These are phyloP conservation scores for Nakaseomyces nivariensis DNA, from an alignment of 1,139 yeast species.

Conservation along the genomic window DNA sequence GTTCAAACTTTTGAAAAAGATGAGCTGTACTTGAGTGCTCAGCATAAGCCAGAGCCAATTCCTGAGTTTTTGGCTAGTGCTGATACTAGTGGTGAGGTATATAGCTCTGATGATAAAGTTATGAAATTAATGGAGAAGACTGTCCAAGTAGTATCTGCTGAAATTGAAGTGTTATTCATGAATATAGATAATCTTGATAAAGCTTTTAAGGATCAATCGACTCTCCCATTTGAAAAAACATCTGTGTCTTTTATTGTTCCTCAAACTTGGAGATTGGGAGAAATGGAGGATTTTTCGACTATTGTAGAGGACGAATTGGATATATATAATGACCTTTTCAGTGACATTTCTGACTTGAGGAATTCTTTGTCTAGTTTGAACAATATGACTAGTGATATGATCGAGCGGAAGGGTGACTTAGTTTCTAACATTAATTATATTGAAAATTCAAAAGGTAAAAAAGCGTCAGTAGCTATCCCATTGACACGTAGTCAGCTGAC, in stretches of 20 bases:
- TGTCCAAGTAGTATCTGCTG: constrained; percentile 34
- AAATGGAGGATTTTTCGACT: constrained; percentile 23
- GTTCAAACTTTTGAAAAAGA: constrained; percentile 33
- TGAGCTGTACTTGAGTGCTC: constrained; percentile 28
- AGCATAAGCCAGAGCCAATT: constrained; percentile 15
- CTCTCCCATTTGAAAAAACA: constrained; percentile 6
- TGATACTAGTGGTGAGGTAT: constrained; percentile 7
- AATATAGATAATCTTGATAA: constrained; percentile 28
- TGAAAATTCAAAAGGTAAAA: background rate
- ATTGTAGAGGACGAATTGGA: constrained; percentile 12
- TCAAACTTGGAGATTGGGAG: constrained; percentile 36
- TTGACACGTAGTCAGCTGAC: background rate
- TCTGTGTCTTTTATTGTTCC: background rate
- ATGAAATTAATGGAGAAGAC: constrained; percentile 32
- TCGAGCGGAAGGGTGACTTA: background rate
- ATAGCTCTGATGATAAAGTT: constrained; percentile 19
- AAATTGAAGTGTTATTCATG: constrained; percentile 30
- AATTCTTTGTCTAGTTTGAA: background rate
- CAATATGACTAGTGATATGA: background rate
- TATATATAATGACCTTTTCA: background rate
- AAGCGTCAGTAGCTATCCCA: background rate
- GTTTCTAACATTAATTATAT: background rate
- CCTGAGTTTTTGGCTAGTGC: constrained; percentile 19
- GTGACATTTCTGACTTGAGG: background rate
- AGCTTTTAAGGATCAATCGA: constrained; percentile 32